Percentiles rank a stretch among this genome's conserved stretches.
Evolutionary conservation across 257 asterid genomes (phyloP).

Genomic region (Capsicum chinense): DNA sequence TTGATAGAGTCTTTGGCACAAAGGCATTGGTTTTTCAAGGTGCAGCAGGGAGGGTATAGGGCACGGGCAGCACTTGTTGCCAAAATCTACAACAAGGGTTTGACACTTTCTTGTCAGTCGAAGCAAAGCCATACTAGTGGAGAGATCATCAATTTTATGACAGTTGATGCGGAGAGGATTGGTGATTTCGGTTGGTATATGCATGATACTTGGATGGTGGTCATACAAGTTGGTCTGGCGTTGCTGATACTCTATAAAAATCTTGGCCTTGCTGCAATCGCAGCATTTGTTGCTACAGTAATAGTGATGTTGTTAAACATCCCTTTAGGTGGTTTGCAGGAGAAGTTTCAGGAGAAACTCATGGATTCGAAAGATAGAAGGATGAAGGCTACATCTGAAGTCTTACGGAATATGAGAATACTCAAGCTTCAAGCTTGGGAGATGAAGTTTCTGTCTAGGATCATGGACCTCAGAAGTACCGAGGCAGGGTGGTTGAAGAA

Average conservation of each 20-base stretch:
- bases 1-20: slow-evolving; percentile 68
- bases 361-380: slow-evolving; percentile 85
- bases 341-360: slow-evolving; percentile 68
- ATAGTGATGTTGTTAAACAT: slow-evolving; percentile 74
- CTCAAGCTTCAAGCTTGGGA: slow-evolving; percentile 98
- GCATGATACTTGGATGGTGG: slow-evolving; percentile 87
- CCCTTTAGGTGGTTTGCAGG: slow-evolving; percentile 69
- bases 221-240: slow-evolving; percentile 68
- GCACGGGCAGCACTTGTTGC: slow-evolving; percentile 85
- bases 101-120: slow-evolving; percentile 71
- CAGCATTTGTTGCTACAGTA: slow-evolving; percentile 60
- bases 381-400: slow-evolving; percentile 91
- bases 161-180: slow-evolving; percentile 86
- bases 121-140: slow-evolving; percentile 80
- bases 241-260: slow-evolving; percentile 63
- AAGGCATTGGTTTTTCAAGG: slow-evolving; percentile 77
- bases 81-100: slow-evolving; percentile 67
- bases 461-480: slow-evolving; percentile 55
- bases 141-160: slow-evolving; percentile 82
- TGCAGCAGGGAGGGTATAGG: slow-evolving; percentile 78
- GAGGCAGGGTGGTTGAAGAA: slow-evolving; percentile 79
- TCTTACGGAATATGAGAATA: slow-evolving; percentile 89
- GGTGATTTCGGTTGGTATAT: slow-evolving; percentile 84
- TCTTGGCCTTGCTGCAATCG: slow-evolving; percentile 79
- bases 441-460: slow-evolving; percentile 70